Evolutionary conservation across 257 asterid genomes (phyloP).

Genomic region (Rauvolfia tetraphylla): DNA sequence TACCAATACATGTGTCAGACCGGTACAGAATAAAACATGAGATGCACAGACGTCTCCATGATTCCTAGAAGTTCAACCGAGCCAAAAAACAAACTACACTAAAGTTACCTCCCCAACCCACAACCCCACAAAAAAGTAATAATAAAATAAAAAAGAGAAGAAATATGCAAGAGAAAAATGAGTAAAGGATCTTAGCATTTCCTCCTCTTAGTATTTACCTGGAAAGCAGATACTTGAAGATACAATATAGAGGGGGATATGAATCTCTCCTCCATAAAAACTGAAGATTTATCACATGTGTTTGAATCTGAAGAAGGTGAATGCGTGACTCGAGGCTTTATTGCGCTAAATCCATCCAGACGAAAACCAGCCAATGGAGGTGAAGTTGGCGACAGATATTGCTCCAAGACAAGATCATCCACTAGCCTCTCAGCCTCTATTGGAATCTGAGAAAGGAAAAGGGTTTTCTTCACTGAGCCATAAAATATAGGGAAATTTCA

Average conservation of each 20-base stretch:
- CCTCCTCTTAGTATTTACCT: slow-evolving; percentile 41
- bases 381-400: slow-evolving; percentile 68
- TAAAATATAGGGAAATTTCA: slow-evolving; percentile 3
- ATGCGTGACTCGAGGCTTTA: slow-evolving; percentile 75
- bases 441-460: slow-evolving; percentile 64
- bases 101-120: not conserved
- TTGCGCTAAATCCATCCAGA: slow-evolving; percentile 81
- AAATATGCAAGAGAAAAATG: not conserved
- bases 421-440: slow-evolving; percentile 79
- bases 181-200: not conserved
- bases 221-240: slow-evolving; percentile 85
- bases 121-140: not conserved
- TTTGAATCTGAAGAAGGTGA: slow-evolving; percentile 58
- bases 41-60: not conserved
- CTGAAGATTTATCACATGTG: slow-evolving; percentile 29
- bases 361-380: slow-evolving; percentile 95
- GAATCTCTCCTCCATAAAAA: slow-evolving; percentile 75
- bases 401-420: slow-evolving; percentile 85
- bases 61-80: not conserved
- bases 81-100: not conserved
- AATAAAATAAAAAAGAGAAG: not conserved
- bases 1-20: not conserved
- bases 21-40: not conserved
- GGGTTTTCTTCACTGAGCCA: slow-evolving; percentile 7
- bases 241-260: slow-evolving; percentile 71